Conservation (phyloP, 2,329 filamentous ascomycete species). For the Meredithiella fracta region DNA sequence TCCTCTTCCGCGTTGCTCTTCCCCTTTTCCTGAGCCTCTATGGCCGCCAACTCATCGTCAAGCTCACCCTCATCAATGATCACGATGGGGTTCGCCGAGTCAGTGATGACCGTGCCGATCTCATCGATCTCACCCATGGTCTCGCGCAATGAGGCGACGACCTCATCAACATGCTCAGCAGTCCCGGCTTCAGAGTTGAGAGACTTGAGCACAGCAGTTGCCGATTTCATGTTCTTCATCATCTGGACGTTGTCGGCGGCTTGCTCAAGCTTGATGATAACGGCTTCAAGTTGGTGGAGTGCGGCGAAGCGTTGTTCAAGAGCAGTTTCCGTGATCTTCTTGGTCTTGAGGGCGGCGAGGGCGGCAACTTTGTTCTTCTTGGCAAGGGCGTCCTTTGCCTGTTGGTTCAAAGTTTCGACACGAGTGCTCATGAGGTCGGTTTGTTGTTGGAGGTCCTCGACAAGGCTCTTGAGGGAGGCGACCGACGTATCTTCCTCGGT, state of each 20-base stretch:
- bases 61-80: conserved; percentile 65
- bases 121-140: conserved; percentile 75
- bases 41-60: conserved; percentile 67
- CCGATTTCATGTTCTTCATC: conserved; percentile 66
- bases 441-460: conserved; percentile 57
- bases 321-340: conserved; percentile 63
- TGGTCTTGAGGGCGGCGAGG: conserved; percentile 61
- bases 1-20: conserved; percentile 30
- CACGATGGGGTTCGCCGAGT: conserved; percentile 29
- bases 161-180: conserved; percentile 54
- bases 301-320: conserved; percentile 56
- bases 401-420: conserved; percentile 44
- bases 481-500: conserved; percentile 68
- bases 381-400: conserved; percentile 53
- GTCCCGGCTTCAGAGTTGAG: conserved; percentile 69
- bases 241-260: conserved; percentile 73
- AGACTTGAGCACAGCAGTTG: conserved; percentile 51
- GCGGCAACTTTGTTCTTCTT: conserved; percentile 61
- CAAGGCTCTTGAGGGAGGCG: conserved; percentile 66
- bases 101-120: conserved; percentile 59
- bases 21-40: conserved; percentile 45
- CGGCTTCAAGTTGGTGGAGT: conserved; percentile 65
- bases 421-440: conserved; percentile 50
- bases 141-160: conserved; percentile 59
- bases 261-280: conserved; percentile 69